These are phyloP conservation scores for Acanthamoeba royreba DNA, from an alignment of 208 protist genomes.

Conservation along the genomic window DNA sequence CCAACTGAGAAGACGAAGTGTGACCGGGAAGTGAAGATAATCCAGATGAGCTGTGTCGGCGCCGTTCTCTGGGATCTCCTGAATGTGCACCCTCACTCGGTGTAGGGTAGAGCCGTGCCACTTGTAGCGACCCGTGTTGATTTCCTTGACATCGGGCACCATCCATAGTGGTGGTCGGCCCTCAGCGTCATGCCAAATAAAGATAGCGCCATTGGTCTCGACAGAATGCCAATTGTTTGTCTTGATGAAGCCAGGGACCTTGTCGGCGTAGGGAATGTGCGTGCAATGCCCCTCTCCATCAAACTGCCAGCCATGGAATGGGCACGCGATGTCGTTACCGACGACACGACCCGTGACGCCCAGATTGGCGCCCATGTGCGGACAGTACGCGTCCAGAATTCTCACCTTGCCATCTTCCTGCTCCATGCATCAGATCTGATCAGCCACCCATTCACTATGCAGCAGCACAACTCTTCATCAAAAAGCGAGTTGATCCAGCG, in stretches of 20 bases:
- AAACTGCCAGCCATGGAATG: slow-evolving; percentile 58
- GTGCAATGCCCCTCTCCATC: slow-evolving; percentile 47
- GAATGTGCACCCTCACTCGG: slow-evolving; percentile 41
- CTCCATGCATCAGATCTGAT: not conserved
- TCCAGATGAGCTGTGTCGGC: slow-evolving; percentile 48
- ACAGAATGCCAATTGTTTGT: not conserved
- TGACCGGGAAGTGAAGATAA: slow-evolving; percentile 5
- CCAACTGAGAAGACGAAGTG: not conserved
- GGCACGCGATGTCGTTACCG: slow-evolving; percentile 43
- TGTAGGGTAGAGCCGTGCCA: slow-evolving; percentile 20
- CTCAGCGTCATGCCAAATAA: slow-evolving; percentile 43
- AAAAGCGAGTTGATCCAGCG: not conserved
- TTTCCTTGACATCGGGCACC: not conserved
- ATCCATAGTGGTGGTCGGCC: not conserved
- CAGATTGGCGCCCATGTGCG: slow-evolving; percentile 61
- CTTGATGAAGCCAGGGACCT: slow-evolving; percentile 7
- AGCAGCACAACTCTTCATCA: not conserved
- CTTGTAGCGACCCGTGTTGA: slow-evolving; percentile 9
- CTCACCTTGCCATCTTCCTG: not conserved
- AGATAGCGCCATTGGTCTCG: slow-evolving; percentile 4
- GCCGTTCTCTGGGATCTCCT: slow-evolving; percentile 52
- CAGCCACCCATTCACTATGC: not conserved
- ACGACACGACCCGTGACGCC: slow-evolving; percentile 20
- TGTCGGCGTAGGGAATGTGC: slow-evolving; percentile 49
- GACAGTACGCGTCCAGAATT: slow-evolving; percentile 54